Evolutionary conservation across 192 early-diverging fungal species (phyloP).

Genomic region (Mycoemilia scoparia): DNA sequence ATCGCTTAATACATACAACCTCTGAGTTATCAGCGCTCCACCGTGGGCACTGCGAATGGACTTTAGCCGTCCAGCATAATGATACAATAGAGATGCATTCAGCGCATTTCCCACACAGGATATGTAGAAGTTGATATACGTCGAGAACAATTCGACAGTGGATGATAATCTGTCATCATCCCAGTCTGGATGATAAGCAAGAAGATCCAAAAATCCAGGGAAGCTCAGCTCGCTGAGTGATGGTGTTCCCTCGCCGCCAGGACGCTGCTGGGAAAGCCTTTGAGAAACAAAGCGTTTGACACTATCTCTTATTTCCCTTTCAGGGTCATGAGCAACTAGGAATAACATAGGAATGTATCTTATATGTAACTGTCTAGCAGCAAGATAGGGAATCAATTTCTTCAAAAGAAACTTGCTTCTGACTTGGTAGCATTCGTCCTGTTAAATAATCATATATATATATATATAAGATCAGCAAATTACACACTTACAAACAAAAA

Average conservation of each 20-base stretch:
- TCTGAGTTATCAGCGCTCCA: constrained; percentile 19
- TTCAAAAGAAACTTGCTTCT: constrained; percentile 45
- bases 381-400: constrained; percentile 53
- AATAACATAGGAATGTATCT: constrained; percentile 55
- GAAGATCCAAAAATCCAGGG: constrained; percentile 45
- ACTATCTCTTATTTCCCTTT: constrained; percentile 40
- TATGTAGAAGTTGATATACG: constrained; percentile 77
- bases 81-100: constrained; percentile 70
- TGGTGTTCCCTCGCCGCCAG: constrained; percentile 21
- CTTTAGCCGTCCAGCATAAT: constrained; percentile 59
- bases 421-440: constrained; percentile 68
- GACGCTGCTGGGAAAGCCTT: constrained; percentile 31
- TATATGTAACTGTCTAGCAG: constrained; percentile 35
- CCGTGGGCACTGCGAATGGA: constrained; percentile 35
- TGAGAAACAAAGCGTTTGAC: constrained; percentile 37
- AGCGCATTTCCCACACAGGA: constrained; percentile 55
- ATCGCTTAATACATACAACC: constrained; percentile 72
- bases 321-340: constrained; percentile 76
- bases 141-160: constrained; percentile 29
- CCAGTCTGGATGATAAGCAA: constrained; percentile 82
- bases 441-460: too few relatives aligned
- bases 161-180: constrained; percentile 13
- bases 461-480: not conserved
- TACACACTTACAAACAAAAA: not conserved
- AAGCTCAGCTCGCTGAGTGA: constrained; percentile 39